A percentile compares a stretch with the other conserved stretches of the same genome.
Evolutionary conservation across 805 yeast genomes (phyloP).

Genomic region (Candida ortonii): DNA sequence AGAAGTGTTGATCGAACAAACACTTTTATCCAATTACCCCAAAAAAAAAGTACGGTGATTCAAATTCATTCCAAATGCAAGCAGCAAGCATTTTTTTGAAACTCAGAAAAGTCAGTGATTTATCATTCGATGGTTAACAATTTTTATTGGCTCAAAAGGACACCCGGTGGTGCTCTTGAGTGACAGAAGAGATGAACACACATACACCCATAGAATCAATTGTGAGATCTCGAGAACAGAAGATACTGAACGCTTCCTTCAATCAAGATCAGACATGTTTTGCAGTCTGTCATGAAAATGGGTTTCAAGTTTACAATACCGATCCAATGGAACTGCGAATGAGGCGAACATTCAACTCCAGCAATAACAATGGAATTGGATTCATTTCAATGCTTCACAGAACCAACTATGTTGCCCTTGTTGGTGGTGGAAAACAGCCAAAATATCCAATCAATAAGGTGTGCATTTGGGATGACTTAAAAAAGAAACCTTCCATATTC

Average conservation of each 20-base stretch:
- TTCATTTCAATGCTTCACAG: conserved; percentile 79
- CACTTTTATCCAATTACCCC: too few relatives aligned
- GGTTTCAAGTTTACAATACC: conserved; percentile 81
- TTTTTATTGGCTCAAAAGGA: conserved; percentile 2
- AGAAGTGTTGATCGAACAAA: too few relatives aligned
- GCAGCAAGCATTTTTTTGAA: too few relatives aligned
- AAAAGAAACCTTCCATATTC: conserved; percentile 65
- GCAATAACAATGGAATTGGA: conserved; percentile 58
- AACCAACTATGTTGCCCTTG: conserved; percentile 84
- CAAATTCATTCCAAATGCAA: too few relatives aligned
- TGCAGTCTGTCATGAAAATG: conserved; percentile 75
- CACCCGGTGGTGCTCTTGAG: too few relatives aligned
- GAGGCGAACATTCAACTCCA: conserved; percentile 44
- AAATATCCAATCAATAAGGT: conserved; percentile 75
- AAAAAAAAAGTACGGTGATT: too few relatives aligned
- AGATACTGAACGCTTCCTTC: conserved; percentile 60
- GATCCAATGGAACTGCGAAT: conserved; percentile 83
- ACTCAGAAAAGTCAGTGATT: background rate
- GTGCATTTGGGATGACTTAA: conserved; percentile 89
- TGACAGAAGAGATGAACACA: conserved; percentile 38
- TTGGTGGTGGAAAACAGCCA: conserved; percentile 87
- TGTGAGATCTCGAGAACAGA: conserved; percentile 27
- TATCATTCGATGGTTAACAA: conserved; percentile 1
- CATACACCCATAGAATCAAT: conserved; percentile 28
- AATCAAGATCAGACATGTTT: conserved; percentile 92